Conservation (phyloP, 2,329 filamentous ascomycete genomes). For the Pestalotiopsis sp. region DNA sequence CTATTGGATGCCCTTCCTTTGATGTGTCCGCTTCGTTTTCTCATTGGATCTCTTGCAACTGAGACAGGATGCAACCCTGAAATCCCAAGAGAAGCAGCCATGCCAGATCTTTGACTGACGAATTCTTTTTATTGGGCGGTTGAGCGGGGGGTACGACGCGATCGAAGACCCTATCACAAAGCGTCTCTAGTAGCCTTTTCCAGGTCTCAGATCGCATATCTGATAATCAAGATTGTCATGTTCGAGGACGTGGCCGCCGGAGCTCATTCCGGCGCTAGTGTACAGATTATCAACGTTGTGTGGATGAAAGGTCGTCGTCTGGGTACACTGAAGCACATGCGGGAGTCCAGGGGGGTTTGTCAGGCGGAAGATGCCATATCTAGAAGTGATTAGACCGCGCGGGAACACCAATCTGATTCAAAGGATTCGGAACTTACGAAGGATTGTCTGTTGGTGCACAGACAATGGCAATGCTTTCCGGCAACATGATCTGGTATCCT, state of each 20-base stretch:
- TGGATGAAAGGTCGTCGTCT: conserved; percentile 84
- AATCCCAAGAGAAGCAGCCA: conserved; percentile 2
- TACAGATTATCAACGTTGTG: conserved; percentile 71
- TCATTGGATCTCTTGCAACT: neutral
- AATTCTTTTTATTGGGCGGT: neutral
- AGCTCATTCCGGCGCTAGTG: conserved; percentile 69
- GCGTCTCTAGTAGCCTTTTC: conserved; percentile 7
- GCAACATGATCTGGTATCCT: conserved; percentile 94
- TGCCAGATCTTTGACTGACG: neutral
- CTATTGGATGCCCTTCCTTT: neutral
- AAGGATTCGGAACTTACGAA: conserved; percentile 57
- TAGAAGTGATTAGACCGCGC: conserved; percentile 33
- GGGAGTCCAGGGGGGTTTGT: conserved; percentile 91
- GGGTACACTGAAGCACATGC: conserved; percentile 78
- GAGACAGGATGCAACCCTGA: neutral
- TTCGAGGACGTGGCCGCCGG: conserved; percentile 73
- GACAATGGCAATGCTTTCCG: conserved; percentile 95
- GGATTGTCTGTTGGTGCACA: conserved; percentile 83
- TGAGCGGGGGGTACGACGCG: neutral
- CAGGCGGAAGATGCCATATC: conserved; percentile 88
- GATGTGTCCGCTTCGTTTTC: neutral
- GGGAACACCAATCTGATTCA: neutral
- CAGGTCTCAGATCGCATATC: conserved; percentile 56
- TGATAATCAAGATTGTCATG: conserved; percentile 65
- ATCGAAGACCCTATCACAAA: neutral